Percentiles rank a stretch among this genome's conserved stretches.
phyloP scores from a whole-genome alignment of 176 grass and related monocot genomes.

The Eragrostis curvula region DNA sequence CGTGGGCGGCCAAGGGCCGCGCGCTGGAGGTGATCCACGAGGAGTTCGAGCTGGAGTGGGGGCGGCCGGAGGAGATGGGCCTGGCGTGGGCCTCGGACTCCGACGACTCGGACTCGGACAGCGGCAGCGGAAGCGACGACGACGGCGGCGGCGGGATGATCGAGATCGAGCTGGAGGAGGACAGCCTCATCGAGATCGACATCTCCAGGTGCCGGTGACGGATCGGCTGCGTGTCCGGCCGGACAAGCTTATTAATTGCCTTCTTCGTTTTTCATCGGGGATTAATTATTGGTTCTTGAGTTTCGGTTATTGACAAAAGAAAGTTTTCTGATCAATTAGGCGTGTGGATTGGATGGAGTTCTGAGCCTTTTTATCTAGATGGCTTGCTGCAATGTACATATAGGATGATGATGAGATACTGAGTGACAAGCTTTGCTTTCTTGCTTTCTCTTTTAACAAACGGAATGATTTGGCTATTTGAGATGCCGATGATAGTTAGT shows the following conservation, averaged over 20 bases:
- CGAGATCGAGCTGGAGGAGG: slow-evolving; percentile 75
- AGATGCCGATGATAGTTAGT: neutral
- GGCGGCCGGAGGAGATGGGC: slow-evolving; percentile 47
- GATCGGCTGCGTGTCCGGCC: neutral
- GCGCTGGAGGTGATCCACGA: slow-evolving; percentile 86
- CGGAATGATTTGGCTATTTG: slow-evolving; percentile 16
- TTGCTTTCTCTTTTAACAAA: neutral
- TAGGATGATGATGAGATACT: slow-evolving; percentile 27
- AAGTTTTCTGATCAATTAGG: neutral
- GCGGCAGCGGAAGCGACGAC: neutral
- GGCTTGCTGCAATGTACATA: slow-evolving; percentile 51
- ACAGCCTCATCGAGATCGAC: slow-evolving; percentile 85
- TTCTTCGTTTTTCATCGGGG: neutral
- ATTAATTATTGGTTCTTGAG: slow-evolving; percentile 25
- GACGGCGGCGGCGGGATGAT: slow-evolving; percentile 50
- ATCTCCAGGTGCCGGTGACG: slow-evolving; percentile 64
- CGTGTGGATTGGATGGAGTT: slow-evolving; percentile 31
- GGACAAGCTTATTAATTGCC: neutral
- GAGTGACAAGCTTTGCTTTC: slow-evolving; percentile 7
- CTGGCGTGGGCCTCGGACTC: slow-evolving; percentile 39
- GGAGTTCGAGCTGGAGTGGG: slow-evolving; percentile 71
- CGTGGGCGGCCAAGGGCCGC: slow-evolving; percentile 52
- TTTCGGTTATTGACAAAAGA: slow-evolving; percentile 16
- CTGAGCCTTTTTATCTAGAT: neutral
- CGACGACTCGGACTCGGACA: slow-evolving; percentile 49